phyloP scores from a whole-genome alignment of 345 rosid species.

The Lepidium didymum region DNA sequence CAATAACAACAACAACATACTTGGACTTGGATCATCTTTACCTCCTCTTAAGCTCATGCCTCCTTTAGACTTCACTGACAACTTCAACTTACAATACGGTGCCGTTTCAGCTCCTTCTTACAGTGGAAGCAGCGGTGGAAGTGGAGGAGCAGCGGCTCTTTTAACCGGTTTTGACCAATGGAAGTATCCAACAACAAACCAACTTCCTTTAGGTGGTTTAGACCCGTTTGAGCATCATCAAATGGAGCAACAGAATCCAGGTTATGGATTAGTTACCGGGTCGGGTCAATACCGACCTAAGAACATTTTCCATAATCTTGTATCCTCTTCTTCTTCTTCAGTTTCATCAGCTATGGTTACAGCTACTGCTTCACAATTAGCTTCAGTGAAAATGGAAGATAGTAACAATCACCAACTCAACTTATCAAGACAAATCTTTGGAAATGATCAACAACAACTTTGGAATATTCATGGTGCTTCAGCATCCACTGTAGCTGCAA shows the following conservation, averaged over 20 bases:
- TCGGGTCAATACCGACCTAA: slow-evolving; percentile 28
- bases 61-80: slow-evolving; percentile 30
- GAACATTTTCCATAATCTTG: slow-evolving; percentile 24
- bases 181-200: slow-evolving; percentile 19
- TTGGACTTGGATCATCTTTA: slow-evolving; percentile 32
- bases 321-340: slow-evolving; percentile 24
- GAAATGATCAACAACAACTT: slow-evolving; percentile 26
- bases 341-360: slow-evolving; percentile 28
- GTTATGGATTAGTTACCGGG: slow-evolving; percentile 26
- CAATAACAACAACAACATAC: slow-evolving; percentile 17
- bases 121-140: slow-evolving; percentile 19
- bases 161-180: slow-evolving; percentile 30
- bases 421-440: slow-evolving; percentile 25
- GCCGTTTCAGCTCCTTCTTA: slow-evolving; percentile 26
- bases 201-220: slow-evolving; percentile 22
- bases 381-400: slow-evolving; percentile 34
- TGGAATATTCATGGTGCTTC: slow-evolving; percentile 26
- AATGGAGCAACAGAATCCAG: slow-evolving; percentile 23
- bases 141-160: slow-evolving; percentile 17
- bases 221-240: slow-evolving; percentile 27
- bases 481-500: slow-evolving; percentile 14
- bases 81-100: slow-evolving; percentile 29
- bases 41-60: slow-evolving; percentile 32
- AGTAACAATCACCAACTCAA: slow-evolving; percentile 28
- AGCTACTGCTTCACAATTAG: slow-evolving; percentile 17